Base-by-base conservation (phyloP, 106 monocot species). In the Platanthera zijinensis region DNA sequence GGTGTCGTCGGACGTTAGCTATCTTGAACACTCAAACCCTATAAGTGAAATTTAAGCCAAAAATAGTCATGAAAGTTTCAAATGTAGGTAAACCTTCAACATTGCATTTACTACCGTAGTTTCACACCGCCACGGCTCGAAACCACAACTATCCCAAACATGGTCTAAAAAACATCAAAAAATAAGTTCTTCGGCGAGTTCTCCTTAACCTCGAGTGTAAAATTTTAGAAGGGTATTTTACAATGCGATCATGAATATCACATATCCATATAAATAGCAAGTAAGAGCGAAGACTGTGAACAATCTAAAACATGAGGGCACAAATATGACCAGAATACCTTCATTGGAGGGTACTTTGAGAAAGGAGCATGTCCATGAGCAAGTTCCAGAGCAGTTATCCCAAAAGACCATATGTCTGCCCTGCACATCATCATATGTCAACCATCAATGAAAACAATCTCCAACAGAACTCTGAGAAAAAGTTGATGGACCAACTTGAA, bases 401-500 rank as follows among this genome's bases (percentile, higher is more conserved):
- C 94, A 89, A 94, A 85, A 52, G 94, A 94, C 94, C 94, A 94
- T 49, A 94, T 90, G 47, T 94, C 94, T 80, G 86, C 94, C 85
- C 94, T 94, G 90, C 30, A 77, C 52, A 78, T 47, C n/a, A 62
- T 25, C 25, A 66, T 12, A 70, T 47, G 69, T n/a, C 15, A 70
- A 70, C 72, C 49, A 11, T 19, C 14, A 72, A 47, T 47, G 10
- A 39, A 66, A 66, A 66, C 11, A 32, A 15, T 46, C 46, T 15
- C 15, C 15, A 17, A 48, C 17, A 47, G 15, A 47, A 48, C 17
- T 13, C 69, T 15, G 17, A 70, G 17, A 48, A 62, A 19, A 48
- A n/a, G 70, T 70, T 48, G 48, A 70, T 70, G 70, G 15, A 17
- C 62, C 62, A 59, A 88, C 90, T 91, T 91, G 85, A 82, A 91